Evolutionary conservation across 108 stramenopile genomes (phyloP).

Genomic region (Fragilaria radians): DNA sequence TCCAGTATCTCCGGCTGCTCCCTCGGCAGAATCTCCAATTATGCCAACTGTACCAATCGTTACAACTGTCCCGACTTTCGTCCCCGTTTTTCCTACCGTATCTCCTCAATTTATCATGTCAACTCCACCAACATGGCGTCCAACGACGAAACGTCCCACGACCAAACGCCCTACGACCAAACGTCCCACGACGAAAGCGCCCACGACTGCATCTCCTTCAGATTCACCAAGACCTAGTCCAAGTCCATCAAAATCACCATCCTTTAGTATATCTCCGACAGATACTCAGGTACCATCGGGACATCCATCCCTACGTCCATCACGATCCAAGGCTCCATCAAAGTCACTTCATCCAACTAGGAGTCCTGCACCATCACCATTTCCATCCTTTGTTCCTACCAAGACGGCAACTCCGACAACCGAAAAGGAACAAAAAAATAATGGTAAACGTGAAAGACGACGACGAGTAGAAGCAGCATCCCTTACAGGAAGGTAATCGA

Average conservation of each 20-base stretch:
- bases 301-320: not conserved
- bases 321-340: not conserved
- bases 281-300: not conserved
- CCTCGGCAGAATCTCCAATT: no score
- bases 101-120: no score
- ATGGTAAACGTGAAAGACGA: not conserved
- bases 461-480: not conserved
- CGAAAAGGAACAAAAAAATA: not conserved
- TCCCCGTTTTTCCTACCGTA: no score
- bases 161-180: no score
- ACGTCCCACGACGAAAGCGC: no score
- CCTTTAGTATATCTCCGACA: not conserved
- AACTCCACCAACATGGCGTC: no score
- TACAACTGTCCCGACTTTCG: no score
- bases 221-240: not conserved
- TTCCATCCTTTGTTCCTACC: not conserved
- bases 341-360: not conserved
- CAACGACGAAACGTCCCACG: no score
- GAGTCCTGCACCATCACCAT: not conserved
- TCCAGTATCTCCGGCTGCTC: no score
- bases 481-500: not conserved
- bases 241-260: not conserved
- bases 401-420: not conserved
- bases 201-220: not conserved
- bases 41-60: no score